Conservation (phyloP, 805 yeast species). For the Lipomyces mesembrius region DNA sequence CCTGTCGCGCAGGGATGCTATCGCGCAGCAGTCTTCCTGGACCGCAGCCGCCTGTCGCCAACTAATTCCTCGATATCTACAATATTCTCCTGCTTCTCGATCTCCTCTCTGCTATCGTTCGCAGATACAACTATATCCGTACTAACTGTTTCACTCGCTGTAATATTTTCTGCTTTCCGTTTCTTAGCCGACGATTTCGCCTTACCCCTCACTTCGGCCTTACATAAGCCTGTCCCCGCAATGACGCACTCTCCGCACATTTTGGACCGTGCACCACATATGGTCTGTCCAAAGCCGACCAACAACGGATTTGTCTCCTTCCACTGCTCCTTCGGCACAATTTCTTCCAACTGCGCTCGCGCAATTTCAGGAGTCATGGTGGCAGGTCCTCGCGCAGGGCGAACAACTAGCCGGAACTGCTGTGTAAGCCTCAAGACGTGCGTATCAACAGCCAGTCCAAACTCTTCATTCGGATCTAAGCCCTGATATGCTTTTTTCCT, state of each 20-base stretch:
- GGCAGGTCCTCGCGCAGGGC: not conserved
- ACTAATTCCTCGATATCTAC: conserved; percentile 25
- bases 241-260: conserved; percentile 74
- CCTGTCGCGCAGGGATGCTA: not conserved
- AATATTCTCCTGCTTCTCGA: not conserved
- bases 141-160: not conserved
- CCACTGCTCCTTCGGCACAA: conserved; percentile 82
- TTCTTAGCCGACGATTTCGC: conserved; percentile 5
- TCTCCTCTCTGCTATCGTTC: not conserved
- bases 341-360: conserved; percentile 64
- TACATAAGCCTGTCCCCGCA: conserved; percentile 60
- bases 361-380: conserved; percentile 76
- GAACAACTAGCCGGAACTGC: conserved; percentile 31
- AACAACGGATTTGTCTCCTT: conserved; percentile 79
- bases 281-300: conserved; percentile 92
- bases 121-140: not conserved
- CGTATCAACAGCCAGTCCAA: conserved; percentile 94
- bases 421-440: conserved; percentile 68
- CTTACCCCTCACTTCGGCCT: conserved; percentile 46
- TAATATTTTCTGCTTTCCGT: not conserved
- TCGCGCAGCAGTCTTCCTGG: not conserved
- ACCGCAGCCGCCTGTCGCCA: conserved; percentile 3
- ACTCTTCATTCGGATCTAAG: conserved; percentile 13
- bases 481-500: too few species aligned
- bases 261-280: conserved; percentile 64